A percentile compares a stretch with the other conserved stretches of the same genome.
phyloP scores from a whole-genome alignment of 306 rosid species.

The Dryas octopetala region DNA sequence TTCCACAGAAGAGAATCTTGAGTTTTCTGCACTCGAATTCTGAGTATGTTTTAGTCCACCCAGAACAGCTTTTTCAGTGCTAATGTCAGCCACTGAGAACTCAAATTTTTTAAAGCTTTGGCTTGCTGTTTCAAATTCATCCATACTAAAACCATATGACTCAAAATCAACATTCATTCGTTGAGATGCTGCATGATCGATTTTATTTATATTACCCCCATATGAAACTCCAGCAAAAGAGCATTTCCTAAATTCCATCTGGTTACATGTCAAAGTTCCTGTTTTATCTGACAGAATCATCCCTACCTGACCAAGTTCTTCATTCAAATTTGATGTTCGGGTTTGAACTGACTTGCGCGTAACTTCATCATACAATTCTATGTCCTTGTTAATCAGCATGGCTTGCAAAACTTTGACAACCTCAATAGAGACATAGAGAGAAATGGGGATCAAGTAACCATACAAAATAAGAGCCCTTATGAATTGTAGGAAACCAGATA shows the following conservation, averaged over 20 bases:
- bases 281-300: slow-evolving; percentile 36
- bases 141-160: slow-evolving; percentile 16
- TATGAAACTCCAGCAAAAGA: slow-evolving; percentile 40
- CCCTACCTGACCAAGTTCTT: slow-evolving; percentile 43
- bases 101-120: slow-evolving; percentile 26
- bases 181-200: slow-evolving; percentile 27
- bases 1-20: background rate
- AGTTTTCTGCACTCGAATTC: background rate
- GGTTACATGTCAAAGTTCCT: slow-evolving; percentile 42
- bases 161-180: slow-evolving; percentile 29
- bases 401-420: slow-evolving; percentile 40
- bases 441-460: slow-evolving; percentile 43
- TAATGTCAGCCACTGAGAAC: slow-evolving; percentile 17
- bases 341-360: slow-evolving; percentile 22
- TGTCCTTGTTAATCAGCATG: slow-evolving; percentile 35
- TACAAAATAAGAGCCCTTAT: slow-evolving; percentile 31
- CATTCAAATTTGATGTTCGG: slow-evolving; percentile 35
- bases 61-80: slow-evolving; percentile 15
- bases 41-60: slow-evolving; percentile 6
- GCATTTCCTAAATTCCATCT: slow-evolving; percentile 41
- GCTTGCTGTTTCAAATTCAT: slow-evolving; percentile 8
- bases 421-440: slow-evolving; percentile 40
- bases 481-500: slow-evolving; percentile 29
- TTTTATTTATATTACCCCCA: slow-evolving; percentile 30
- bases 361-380: slow-evolving; percentile 31